Percentiles rank a stretch among this genome's conserved stretches.
Conservation (phyloP, 768 basidiomycete genomes). For the Amanita brunnescens region DNA sequence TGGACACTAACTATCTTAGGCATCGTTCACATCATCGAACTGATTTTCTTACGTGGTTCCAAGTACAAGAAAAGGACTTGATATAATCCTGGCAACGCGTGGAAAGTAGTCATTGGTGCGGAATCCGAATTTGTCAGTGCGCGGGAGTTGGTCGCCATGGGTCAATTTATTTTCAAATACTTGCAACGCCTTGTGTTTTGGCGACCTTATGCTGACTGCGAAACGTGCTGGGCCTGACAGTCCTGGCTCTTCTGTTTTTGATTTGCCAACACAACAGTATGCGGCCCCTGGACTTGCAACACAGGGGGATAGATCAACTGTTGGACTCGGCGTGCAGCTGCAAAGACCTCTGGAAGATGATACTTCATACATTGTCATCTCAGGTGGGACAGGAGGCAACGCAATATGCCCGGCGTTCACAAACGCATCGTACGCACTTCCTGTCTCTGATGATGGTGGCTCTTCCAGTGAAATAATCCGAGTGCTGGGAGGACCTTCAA, state of each 20-base stretch:
- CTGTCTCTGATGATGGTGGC: conserved; percentile 94
- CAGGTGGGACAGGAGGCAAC: conserved; percentile 94
- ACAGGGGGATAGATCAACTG: neutral
- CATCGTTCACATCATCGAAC: neutral
- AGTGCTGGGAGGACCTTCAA: conserved; percentile 79
- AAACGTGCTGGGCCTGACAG: conserved; percentile 29
- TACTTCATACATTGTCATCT: conserved; percentile 65
- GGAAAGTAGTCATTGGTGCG: conserved; percentile 25
- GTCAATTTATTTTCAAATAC: no score
- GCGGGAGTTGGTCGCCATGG: no score
- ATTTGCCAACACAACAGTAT: conserved; percentile 48
- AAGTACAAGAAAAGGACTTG: conserved; percentile 45
- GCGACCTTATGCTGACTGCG: conserved; percentile 10
- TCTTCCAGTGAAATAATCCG: conserved; percentile 93
- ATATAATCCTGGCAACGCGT: conserved; percentile 50
- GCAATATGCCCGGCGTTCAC: conserved; percentile 82
- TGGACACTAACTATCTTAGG: conserved; percentile 32
- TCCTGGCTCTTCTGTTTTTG: conserved; percentile 68
- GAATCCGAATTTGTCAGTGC: no score
- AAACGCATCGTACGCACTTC: conserved; percentile 73
- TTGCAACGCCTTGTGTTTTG: neutral
- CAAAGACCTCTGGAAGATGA: conserved; percentile 6
- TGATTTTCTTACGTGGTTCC: conserved; percentile 37
- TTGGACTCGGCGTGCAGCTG: neutral
- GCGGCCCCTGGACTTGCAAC: neutral